A percentile compares a stretch with the other conserved stretches of the same genome.
Conservation (phyloP, 371 early-diverging fungal species). For the Mortierella sp. region DNA sequence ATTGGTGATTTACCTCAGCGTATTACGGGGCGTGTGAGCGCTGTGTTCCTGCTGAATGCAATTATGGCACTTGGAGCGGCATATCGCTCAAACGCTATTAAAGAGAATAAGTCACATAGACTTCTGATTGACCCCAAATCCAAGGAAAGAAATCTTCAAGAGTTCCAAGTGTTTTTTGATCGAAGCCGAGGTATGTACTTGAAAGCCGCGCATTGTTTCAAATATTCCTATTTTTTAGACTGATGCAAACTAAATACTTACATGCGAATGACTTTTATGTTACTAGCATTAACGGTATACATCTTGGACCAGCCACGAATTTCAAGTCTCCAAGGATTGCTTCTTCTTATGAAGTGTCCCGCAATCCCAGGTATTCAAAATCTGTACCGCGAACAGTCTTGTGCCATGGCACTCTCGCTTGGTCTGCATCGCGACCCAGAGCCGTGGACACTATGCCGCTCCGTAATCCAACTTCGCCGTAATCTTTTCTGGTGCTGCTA, state of each 20-base stretch:
- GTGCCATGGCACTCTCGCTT: conserved; percentile 54
- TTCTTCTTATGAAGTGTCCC: conserved; percentile 55
- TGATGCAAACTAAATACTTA: neutral
- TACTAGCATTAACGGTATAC: conserved; percentile 41
- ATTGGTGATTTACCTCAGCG: conserved; percentile 25
- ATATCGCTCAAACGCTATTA: conserved; percentile 50
- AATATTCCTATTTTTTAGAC: neutral
- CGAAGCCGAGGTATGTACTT: conserved; percentile 34
- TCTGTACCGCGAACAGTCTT: conserved; percentile 54
- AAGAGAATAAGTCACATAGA: conserved; percentile 27
- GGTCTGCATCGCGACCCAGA: conserved; percentile 55
- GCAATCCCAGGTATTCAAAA: conserved; percentile 54
- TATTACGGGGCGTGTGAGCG: conserved; percentile 53
- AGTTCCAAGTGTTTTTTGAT: conserved; percentile 47
- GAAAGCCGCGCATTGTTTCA: too few species aligned
- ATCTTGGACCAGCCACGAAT: conserved; percentile 50
- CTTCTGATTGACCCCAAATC: conserved; percentile 24
- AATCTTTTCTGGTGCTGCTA: conserved; percentile 57
- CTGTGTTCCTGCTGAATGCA: conserved; percentile 48
- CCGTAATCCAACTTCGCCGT: conserved; percentile 54
- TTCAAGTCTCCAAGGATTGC: conserved; percentile 43
- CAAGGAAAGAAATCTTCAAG: conserved; percentile 5
- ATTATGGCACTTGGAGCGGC: conserved; percentile 56
- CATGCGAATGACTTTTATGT: neutral
- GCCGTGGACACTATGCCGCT: conserved; percentile 51